Evolutionary conservation across 164 flowering plant genomes (phyloP).

Genomic region (Dillenia suffruticosa): DNA sequence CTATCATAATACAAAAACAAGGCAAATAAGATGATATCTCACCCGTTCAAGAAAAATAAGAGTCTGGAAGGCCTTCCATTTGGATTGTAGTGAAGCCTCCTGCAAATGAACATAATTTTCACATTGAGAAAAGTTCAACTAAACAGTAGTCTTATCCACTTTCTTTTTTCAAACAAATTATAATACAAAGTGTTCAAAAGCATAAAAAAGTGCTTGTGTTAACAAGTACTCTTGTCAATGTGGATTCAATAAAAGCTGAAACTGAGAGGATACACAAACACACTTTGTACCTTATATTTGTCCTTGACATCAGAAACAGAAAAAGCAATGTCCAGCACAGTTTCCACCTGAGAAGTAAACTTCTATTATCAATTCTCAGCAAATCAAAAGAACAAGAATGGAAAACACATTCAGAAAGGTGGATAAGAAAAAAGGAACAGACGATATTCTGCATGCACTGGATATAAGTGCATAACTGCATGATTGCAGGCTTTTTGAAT

Average conservation of each 20-base stretch:
- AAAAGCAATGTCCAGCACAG: conserved; percentile 34
- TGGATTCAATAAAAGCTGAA: neutral
- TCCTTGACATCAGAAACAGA: conserved; percentile 48
- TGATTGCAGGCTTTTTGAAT: neutral
- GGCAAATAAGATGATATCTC: conserved; percentile 14
- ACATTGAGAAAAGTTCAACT: neutral
- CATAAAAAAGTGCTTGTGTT: neutral
- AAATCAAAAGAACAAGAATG: neutral
- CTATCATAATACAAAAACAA: neutral
- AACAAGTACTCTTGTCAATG: neutral
- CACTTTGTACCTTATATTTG: conserved; percentile 56
- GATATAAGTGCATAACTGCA: neutral
- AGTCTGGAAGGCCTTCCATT: conserved; percentile 96
- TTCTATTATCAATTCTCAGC: conserved; percentile 20
- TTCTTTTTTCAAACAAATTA: neutral
- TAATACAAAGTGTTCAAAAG: neutral
- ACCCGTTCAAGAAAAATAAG: conserved; percentile 82
- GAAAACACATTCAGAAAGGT: neutral
- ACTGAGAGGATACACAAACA: neutral
- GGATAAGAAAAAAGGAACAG: neutral
- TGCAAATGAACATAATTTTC: conserved; percentile 17
- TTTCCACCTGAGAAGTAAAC: conserved; percentile 25
- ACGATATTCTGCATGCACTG: neutral
- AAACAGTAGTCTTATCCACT: neutral
- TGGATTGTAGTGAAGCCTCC: conserved; percentile 63